Percentiles rank a stretch among this genome's conserved stretches.
These are phyloP conservation scores for Entoloma clypeatum DNA, from an alignment of 1,284 basidiomycete species.

Conservation along the genomic window DNA sequence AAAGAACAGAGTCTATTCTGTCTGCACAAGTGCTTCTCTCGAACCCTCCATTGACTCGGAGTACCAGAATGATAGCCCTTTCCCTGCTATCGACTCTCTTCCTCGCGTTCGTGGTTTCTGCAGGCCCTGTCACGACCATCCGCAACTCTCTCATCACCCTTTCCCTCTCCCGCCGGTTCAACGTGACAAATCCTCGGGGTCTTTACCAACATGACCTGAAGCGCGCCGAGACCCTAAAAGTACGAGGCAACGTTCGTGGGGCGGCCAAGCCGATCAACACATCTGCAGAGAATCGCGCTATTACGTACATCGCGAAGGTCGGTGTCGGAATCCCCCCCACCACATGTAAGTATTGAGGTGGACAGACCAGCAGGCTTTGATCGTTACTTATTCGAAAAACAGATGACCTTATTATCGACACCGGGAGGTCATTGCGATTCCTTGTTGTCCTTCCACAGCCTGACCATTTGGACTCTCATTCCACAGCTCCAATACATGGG, in stretches of 20 bases:
- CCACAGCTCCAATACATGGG: conserved; percentile 61
- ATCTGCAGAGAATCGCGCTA: conserved; percentile 42
- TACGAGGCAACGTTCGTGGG: conserved; percentile 30
- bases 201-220: conserved; percentile 54
- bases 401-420: conserved; percentile 41
- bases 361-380: background rate
- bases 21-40: no score
- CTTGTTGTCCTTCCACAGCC: background rate
- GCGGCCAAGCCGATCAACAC: conserved; percentile 34
- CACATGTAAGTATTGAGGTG: conserved; percentile 35
- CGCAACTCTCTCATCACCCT: conserved; percentile 40
- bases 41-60: no score
- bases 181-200: conserved; percentile 41
- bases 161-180: conserved; percentile 47
- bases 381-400: conserved; percentile 9
- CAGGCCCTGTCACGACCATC: conserved; percentile 43
- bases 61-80: conserved; percentile 29
- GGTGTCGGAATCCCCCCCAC: conserved; percentile 60
- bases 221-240: conserved; percentile 42
- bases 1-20: no score
- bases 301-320: conserved; percentile 50
- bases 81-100: conserved; percentile 41
- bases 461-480: conserved; percentile 22
- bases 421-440: conserved; percentile 34
- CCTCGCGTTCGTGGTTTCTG: conserved; percentile 40